Base-by-base conservation (phyloP, 208 protist species). In the Leishmania guyanensis region DNA sequence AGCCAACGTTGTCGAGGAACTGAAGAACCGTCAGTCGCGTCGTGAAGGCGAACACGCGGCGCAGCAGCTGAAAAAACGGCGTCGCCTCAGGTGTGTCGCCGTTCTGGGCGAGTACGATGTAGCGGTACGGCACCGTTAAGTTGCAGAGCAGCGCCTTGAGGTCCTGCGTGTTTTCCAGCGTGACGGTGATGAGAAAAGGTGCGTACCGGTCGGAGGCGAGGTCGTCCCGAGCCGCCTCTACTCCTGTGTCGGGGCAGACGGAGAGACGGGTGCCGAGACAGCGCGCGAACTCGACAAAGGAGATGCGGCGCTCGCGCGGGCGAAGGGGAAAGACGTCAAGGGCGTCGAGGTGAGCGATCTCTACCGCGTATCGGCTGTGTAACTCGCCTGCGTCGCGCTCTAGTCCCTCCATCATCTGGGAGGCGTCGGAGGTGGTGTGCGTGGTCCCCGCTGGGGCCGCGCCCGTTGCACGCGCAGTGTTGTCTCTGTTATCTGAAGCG, bases 11-110 rank as follows among this genome's bases (percentile, higher is more conserved):
- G 22, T 83, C 66, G 53, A 60, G 69, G 17, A 86, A 84, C 64
- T 80, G 86, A 12, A 76, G 69, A 79, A 93, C 82, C 10, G 86
- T 83, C n/a, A 93, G 82, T 0, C 90, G 87, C 17, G 33, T 51
- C 50, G 84, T 89, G 80, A 85, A 88, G 58, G 64, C 69, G 64
- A 92, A 94, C 70, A 82, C 69, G 53, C 68, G 70, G 26, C 69
- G 50, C 54, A 94, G 74, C 54, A 88, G 73, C 20, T 85, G 29
- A 26, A 92, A 84, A 66, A 90, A 84, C 0, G 79, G 72, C 22
- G 70, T 82, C 76, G 84, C 80, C 36, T 83, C 81, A 8, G 77
- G 81, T 3, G 66, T 78, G 60, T 84, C 77, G 50, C 81, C 86
- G 43, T 82, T 87, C 73, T 84, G 77, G 0, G 75, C 81, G 29